phyloP scores from a whole-genome alignment of 2,329 filamentous ascomycete species.

The Diaporthe ampelina region DNA sequence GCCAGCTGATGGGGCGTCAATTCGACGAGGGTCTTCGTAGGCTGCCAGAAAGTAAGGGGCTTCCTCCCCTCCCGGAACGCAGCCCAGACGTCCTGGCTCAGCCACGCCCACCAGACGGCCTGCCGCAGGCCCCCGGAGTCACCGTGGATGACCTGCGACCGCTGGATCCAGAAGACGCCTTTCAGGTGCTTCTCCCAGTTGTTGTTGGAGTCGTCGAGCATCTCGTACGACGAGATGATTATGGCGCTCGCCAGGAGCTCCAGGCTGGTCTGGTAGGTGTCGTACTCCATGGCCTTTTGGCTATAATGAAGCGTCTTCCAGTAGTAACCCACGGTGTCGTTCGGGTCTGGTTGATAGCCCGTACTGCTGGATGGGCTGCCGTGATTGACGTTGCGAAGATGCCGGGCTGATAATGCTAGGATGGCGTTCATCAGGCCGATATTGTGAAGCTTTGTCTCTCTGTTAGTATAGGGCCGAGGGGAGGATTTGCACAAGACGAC shows the following conservation, averaged over 20 bases:
- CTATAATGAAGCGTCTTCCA: conserved; percentile 49
- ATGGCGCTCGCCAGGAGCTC: conserved; percentile 48
- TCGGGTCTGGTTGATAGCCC: conserved; percentile 48
- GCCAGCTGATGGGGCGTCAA: too few species aligned
- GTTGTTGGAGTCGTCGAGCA: conserved; percentile 48
- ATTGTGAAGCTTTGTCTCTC: conserved; percentile 57
- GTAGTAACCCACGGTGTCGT: conserved; percentile 46
- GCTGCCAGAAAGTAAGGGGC: too few species aligned
- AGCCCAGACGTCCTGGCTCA: conserved; percentile 49
- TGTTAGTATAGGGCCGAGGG: too few species aligned
- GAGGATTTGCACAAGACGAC: too few species aligned
- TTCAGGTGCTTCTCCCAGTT: conserved; percentile 49
- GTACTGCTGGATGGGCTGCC: conserved; percentile 62
- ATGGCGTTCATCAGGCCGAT: conserved; percentile 47
- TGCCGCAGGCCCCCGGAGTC: conserved; percentile 46
- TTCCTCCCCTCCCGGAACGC: too few species aligned
- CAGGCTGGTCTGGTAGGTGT: conserved; percentile 45
- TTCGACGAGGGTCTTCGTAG: too few species aligned
- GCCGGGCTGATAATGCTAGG: conserved; percentile 37
- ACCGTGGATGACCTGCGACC: conserved; percentile 49
- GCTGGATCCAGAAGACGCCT: conserved; percentile 49
- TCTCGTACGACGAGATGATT: conserved; percentile 49
- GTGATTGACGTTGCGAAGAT: too few species aligned
- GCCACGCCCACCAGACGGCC: conserved; percentile 51
- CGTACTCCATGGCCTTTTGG: conserved; percentile 47